Base-by-base conservation (phyloP, 2,329 filamentous ascomycete genomes). In the Cladosporium colombiae region DNA sequence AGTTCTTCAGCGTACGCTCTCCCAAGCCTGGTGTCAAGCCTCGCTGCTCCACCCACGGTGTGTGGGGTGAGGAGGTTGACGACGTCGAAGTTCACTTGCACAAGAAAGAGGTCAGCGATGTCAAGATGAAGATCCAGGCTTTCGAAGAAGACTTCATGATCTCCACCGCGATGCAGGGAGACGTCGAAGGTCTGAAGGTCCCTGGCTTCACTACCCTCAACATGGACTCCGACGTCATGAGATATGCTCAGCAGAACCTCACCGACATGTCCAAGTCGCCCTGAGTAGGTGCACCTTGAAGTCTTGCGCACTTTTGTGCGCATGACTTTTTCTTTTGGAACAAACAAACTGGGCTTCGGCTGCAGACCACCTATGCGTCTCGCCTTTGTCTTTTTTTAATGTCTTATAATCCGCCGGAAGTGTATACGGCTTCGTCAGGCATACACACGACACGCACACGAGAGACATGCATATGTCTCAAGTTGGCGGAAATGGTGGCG, bases 1-100 rank as follows among this genome's bases (percentile, higher is more conserved):
- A 93, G 72, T 91, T 94, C 74, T 80, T 82, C 66, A 79, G 82
- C 58, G 89, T 91, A 62, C 80, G 81, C 60, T 84, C 88, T 58
- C 88, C 89, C 14, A 75, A 69, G 18, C 73, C 79, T 0, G 81
- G 80, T 2, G 77, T 75, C 0, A 75, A 76, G 0, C 76, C 81
- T 11, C 72, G 80, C 31, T 82, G 80, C 69, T 78, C 76, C 35
- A 81, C 78, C 44, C 69, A 78, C 67, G 81, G 81, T 0, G 73
- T 72, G 0, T 84, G 81, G 82, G 82, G 81, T 11, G 81, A 81
- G 67, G 76, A 78, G 29, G 74, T 82, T 2, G 78, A 77, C 14
- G 81, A 83, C 31, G 79, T 85, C 1, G 81, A 84, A 68, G 81
- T 85, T 0, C 83, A 81, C 74, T 73, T 86, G 35, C 77, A 83